phyloP scores from a whole-genome alignment of 1,284 basidiomycete species.

The Sporisorium reilianum region DNA sequence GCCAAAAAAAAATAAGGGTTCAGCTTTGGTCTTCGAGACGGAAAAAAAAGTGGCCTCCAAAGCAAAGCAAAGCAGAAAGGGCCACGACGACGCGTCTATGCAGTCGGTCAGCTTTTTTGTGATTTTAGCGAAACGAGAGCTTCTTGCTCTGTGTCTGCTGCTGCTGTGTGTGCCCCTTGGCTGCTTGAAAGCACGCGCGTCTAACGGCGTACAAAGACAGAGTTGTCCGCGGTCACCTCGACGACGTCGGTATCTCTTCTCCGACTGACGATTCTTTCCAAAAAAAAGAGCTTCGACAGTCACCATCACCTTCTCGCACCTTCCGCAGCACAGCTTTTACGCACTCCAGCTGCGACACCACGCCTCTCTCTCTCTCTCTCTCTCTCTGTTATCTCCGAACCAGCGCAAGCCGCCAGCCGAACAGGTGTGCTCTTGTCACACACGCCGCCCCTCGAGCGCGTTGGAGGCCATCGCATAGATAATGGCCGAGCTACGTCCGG shows the following conservation, averaged over 20 bases:
- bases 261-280: background rate
- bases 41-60: background rate
- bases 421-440: too few species aligned
- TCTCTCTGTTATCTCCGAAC: conserved; percentile 1
- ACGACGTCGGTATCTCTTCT: background rate
- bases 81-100: conserved; percentile 15
- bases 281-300: background rate
- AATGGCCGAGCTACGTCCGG: conserved; percentile 46
- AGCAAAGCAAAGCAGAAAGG: background rate
- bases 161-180: background rate
- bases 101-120: background rate
- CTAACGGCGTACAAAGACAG: background rate
- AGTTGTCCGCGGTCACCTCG: background rate
- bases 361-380: too few species aligned
- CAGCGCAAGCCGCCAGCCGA: too few species aligned
- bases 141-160: background rate
- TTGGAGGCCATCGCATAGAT: too few species aligned
- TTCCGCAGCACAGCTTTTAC: background rate
- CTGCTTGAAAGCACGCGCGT: background rate
- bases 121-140: background rate
- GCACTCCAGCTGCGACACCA: background rate
- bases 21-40: too few species aligned
- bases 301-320: background rate
- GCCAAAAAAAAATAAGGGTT: background rate
- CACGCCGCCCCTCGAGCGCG: too few species aligned